Percentiles rank a stretch among this genome's conserved stretches.
Evolutionary conservation across 768 basidiomycete genomes (phyloP).

Genomic region (Leccinellum albellum): DNA sequence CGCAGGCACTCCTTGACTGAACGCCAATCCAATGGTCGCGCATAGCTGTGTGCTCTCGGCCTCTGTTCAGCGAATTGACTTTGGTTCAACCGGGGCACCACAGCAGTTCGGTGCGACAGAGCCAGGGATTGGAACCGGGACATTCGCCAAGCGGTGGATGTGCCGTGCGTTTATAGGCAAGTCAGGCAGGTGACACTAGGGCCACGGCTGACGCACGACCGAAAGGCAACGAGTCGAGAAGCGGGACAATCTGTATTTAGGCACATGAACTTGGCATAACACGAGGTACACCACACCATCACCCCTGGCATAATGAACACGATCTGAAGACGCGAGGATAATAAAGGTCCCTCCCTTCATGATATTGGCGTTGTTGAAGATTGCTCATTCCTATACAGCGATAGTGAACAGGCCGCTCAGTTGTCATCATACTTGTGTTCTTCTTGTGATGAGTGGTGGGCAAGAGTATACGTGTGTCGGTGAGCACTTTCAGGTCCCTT

Average conservation of each 20-base stretch:
- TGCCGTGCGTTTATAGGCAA: slow-evolving; percentile 2
- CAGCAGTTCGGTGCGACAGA: slow-evolving; percentile 12
- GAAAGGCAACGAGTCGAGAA: slow-evolving; percentile 15
- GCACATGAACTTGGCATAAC: slow-evolving; percentile 15
- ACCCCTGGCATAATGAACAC: slow-evolving; percentile 14
- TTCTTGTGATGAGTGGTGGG: no score
- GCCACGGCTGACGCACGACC: slow-evolving; percentile 12
- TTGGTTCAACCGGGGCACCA: slow-evolving; percentile 24
- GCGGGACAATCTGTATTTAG: slow-evolving; percentile 14
- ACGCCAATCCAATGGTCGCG: slow-evolving; percentile 7
- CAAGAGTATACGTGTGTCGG: no score
- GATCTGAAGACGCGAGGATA: not conserved
- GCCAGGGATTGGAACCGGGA: slow-evolving; percentile 19
- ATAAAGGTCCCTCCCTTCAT: no score
- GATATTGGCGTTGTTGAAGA: no score
- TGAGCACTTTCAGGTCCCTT: no score
- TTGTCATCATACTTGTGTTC: no score
- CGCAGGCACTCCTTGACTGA: slow-evolving; percentile 15
- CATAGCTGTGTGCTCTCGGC: slow-evolving; percentile 11
- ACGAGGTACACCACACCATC: slow-evolving; percentile 4
- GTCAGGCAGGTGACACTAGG: slow-evolving; percentile 4
- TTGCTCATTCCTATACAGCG: no score
- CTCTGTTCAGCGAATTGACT: not conserved
- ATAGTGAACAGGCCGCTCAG: no score
- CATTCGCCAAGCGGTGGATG: slow-evolving; percentile 16